Evolutionary conservation across 179 eudicot genomes (phyloP).

Genomic region (Corrigiola litoralis): DNA sequence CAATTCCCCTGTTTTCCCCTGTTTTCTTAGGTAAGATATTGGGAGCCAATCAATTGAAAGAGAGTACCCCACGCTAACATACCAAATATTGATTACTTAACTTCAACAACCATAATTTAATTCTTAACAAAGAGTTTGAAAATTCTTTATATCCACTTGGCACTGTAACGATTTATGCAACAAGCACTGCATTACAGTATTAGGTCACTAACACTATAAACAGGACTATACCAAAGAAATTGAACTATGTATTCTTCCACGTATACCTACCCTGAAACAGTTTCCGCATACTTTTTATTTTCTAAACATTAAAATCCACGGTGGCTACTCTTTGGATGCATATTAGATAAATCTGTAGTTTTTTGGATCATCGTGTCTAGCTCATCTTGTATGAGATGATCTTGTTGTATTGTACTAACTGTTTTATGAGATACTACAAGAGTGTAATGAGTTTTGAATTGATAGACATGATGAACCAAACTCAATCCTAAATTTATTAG

Average conservation of each 20-base stretch:
- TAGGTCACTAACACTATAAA: slow-evolving; percentile 26
- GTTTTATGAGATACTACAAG: too few relatives aligned
- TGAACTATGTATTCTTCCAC: neutral
- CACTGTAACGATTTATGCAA: slow-evolving; percentile 2
- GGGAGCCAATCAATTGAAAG: slow-evolving; percentile 13
- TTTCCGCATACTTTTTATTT: too few relatives aligned
- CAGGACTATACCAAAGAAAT: neutral
- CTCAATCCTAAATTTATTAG: too few relatives aligned
- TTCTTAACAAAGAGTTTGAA: neutral
- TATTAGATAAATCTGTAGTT: too few relatives aligned
- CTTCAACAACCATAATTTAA: slow-evolving; percentile 47
- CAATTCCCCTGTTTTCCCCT: neutral
- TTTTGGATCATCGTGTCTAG: too few relatives aligned
- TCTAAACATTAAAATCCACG: too few relatives aligned
- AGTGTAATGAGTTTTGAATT: too few relatives aligned
- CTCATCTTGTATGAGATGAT: too few relatives aligned
- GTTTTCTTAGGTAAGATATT: slow-evolving; percentile 26
- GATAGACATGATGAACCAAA: too few relatives aligned
- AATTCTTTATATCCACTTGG: slow-evolving; percentile 12
- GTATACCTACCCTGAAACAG: neutral
- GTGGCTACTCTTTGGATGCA: too few relatives aligned
- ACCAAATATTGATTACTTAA: slow-evolving; percentile 46
- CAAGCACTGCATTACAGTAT: neutral
- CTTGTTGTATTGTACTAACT: too few relatives aligned
- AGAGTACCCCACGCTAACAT: slow-evolving; percentile 40